A percentile compares a stretch with the other conserved stretches of the same genome.
These are phyloP conservation scores for Boletus insuetus DNA, from an alignment of 768 basidiomycete species.

Conservation along the genomic window DNA sequence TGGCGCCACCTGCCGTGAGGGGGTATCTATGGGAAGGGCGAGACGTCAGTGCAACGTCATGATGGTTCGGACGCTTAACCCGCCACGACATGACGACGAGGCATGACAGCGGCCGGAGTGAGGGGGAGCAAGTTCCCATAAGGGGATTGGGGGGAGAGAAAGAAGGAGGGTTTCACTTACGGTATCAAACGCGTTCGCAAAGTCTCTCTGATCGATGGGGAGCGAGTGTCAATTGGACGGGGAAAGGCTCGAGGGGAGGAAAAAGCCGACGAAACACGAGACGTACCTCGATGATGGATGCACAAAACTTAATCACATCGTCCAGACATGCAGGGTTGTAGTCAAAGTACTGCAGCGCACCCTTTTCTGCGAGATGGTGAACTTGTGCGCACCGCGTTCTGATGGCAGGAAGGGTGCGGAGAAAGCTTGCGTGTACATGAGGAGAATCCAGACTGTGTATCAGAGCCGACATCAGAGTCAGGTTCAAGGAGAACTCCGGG, in stretches of 20 bases:
- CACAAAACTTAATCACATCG: conserved; percentile 70
- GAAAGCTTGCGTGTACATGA: conserved; percentile 50
- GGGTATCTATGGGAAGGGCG: conserved; percentile 53
- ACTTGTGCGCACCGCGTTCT: conserved; percentile 81
- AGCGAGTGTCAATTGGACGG: background rate
- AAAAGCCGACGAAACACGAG: background rate
- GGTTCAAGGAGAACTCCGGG: background rate
- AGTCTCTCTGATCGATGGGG: conserved; percentile 63
- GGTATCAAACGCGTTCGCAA: conserved; percentile 60
- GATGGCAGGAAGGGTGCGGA: conserved; percentile 86
- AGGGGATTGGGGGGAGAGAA: background rate
- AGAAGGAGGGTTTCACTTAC: conserved; percentile 39
- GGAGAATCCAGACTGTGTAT: conserved; percentile 4
- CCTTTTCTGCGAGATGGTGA: conserved; percentile 69
- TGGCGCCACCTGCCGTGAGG: conserved; percentile 92
- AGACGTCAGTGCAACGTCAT: conserved; percentile 3
- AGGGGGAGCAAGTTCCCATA: background rate
- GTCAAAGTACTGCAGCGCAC: conserved; percentile 80
- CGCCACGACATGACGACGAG: background rate
- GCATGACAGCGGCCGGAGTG: conserved; percentile 1
- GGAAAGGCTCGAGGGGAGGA: background rate
- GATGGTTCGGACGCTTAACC: background rate
- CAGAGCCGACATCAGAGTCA: background rate
- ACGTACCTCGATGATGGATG: conserved; percentile 72
- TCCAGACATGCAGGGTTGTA: conserved; percentile 77